These are phyloP conservation scores for Dillenia suffruticosa DNA, from an alignment of 164 flowering plant genomes.

Conservation along the genomic window DNA sequence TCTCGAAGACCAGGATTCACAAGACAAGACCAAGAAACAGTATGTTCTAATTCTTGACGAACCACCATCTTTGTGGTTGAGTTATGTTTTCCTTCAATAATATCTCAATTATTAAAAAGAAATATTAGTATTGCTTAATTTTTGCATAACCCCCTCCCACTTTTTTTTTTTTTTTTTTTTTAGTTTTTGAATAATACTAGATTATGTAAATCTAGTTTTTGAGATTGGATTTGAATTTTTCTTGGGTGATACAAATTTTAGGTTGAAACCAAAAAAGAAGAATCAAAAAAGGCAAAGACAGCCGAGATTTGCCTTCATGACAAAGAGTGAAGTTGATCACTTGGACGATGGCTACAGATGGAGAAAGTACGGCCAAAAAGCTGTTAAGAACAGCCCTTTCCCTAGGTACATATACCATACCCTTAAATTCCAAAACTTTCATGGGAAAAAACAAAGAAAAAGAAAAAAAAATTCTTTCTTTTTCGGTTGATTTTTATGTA, in stretches of 20 bases:
- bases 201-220: no score
- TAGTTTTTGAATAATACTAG: no score
- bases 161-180: no score
- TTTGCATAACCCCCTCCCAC: no score
- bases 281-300: slow-evolving; percentile 66
- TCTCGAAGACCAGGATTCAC: slow-evolving; percentile 28
- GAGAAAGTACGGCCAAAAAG: slow-evolving; percentile 95
- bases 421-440: neutral
- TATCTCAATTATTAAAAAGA: no score
- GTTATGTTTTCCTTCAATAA: no score
- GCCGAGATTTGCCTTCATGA: slow-evolving; percentile 91
- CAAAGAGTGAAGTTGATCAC: slow-evolving; percentile 85
- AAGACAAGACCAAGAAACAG: slow-evolving; percentile 48
- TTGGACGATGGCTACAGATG: slow-evolving; percentile 90
- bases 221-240: neutral
- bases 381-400: slow-evolving; percentile 90
- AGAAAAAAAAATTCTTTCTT: neutral
- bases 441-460: neutral
- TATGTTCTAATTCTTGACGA: slow-evolving; percentile 15
- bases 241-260: slow-evolving; percentile 6
- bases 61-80: no score
- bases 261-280: slow-evolving; percentile 78
- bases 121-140: no score
- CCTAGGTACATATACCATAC: slow-evolving; percentile 48
- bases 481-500: neutral